Conservation (phyloP, 106 monocot species). For the Xerophyta viscosa region DNA sequence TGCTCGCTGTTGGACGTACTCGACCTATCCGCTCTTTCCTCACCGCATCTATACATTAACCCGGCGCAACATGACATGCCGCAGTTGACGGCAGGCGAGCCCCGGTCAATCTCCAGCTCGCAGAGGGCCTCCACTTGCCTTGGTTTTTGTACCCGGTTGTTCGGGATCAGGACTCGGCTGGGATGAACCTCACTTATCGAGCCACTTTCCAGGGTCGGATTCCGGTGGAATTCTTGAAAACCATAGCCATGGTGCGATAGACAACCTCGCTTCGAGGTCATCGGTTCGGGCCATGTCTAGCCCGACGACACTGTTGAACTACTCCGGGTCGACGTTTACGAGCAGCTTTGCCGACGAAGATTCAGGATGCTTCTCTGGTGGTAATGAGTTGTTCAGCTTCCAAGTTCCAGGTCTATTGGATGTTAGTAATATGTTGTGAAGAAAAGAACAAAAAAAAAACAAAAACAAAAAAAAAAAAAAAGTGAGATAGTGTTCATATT, state of each 20-base stretch:
- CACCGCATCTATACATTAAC: slow-evolving; percentile 12
- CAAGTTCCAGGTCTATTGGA: slow-evolving; percentile 41
- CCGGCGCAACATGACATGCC: slow-evolving; percentile 24
- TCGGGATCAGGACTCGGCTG: neutral
- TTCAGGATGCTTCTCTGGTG: slow-evolving; percentile 22
- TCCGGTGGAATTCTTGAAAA: neutral
- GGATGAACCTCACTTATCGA: neutral
- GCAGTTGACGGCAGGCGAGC: slow-evolving; percentile 18
- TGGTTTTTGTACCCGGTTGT: slow-evolving; percentile 5
- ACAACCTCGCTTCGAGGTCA: slow-evolving; percentile 8
- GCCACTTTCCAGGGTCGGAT: neutral
- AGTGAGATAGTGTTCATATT: no score
- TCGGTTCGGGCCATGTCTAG: slow-evolving; percentile 34
- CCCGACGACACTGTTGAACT: slow-evolving; percentile 19
- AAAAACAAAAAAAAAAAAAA: no score
- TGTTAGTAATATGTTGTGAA: slow-evolving; percentile 32
- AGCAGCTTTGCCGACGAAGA: slow-evolving; percentile 28
- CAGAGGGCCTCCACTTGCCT: slow-evolving; percentile 14
- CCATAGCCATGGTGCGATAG: neutral
- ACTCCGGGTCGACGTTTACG: slow-evolving; percentile 16
- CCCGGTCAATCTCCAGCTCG: slow-evolving; percentile 28
- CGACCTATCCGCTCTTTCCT: slow-evolving; percentile 49
- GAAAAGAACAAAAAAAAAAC: no score
- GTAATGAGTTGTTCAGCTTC: slow-evolving; percentile 23
- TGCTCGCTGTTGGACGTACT: slow-evolving; percentile 53